Evolutionary conservation across 2,329 filamentous ascomycete species (phyloP).

Genomic region (Stachybotrys elegans): DNA sequence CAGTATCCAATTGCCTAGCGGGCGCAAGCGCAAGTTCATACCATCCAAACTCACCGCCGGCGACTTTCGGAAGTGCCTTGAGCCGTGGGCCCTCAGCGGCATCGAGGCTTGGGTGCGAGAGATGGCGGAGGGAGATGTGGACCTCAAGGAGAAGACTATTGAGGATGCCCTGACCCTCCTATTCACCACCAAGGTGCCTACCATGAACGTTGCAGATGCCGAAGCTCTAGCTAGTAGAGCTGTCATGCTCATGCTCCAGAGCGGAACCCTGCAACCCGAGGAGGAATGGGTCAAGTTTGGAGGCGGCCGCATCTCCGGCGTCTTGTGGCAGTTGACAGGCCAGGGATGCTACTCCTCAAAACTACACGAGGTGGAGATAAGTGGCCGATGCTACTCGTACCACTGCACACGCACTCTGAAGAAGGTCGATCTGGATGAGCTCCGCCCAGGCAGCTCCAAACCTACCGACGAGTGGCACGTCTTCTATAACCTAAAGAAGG

Average conservation of each 20-base stretch:
- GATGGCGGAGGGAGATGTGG: constrained; percentile 85
- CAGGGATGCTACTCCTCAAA: constrained; percentile 86
- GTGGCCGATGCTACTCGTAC: constrained; percentile 83
- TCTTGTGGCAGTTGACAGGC: constrained; percentile 89
- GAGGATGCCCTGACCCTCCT: constrained; percentile 83
- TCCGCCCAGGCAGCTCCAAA: constrained; percentile 64
- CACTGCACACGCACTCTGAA: constrained; percentile 92
- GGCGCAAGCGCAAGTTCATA: constrained; percentile 76
- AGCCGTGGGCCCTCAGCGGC: constrained; percentile 92
- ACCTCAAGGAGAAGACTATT: constrained; percentile 78
- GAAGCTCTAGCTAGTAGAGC: constrained; percentile 78
- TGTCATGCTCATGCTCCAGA: constrained; percentile 72
- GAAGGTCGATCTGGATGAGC: constrained; percentile 81
- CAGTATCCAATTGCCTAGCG: constrained; percentile 75
- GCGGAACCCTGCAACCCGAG: constrained; percentile 74
- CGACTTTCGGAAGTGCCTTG: constrained; percentile 79
- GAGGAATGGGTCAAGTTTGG: constrained; percentile 98
- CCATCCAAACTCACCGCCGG: constrained; percentile 74
- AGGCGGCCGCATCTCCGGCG: constrained; percentile 73
- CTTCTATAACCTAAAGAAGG: constrained; percentile 79
- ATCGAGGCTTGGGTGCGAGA: constrained; percentile 81
- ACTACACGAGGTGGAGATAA: constrained; percentile 65
- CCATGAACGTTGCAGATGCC: constrained; percentile 96
- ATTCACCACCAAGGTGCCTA: constrained; percentile 92
- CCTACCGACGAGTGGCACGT: constrained; percentile 77